These are phyloP conservation scores for Holtermanniella nyarrowii DNA, from an alignment of 768 basidiomycete species.

Conservation along the genomic window DNA sequence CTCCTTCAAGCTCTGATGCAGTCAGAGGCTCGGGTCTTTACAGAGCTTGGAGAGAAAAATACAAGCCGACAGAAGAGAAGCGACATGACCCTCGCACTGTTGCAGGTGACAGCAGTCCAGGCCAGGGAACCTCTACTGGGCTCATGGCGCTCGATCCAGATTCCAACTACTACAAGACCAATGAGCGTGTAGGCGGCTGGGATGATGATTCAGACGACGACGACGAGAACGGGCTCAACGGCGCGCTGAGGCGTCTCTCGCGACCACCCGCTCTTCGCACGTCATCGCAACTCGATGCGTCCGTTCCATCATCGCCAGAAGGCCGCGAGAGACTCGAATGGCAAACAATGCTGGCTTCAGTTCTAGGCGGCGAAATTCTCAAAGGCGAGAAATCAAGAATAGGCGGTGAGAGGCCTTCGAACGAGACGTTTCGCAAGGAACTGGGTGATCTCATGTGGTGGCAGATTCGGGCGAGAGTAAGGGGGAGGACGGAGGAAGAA, in stretches of 20 bases:
- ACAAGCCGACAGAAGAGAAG: not conserved
- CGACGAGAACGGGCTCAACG: not conserved
- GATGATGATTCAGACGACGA: constrained; percentile 12
- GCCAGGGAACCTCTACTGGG: not conserved
- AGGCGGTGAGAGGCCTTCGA: constrained; percentile 63
- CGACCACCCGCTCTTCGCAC: not conserved
- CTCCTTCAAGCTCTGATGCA: not conserved
- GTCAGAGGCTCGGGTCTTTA: not conserved
- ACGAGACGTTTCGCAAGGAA: constrained; percentile 39
- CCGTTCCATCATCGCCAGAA: constrained; percentile 58
- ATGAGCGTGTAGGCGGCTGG: constrained; percentile 7
- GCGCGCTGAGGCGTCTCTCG: not conserved
- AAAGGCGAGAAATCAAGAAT: constrained; percentile 91
- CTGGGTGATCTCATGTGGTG: constrained; percentile 57
- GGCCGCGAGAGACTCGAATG: constrained; percentile 81
- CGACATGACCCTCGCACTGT: not conserved
- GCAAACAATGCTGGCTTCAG: constrained; percentile 90
- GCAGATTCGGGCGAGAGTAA: constrained; percentile 75
- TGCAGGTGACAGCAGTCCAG: not conserved
- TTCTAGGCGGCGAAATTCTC: constrained; percentile 85
- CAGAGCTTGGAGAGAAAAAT: not conserved
- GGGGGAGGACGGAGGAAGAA: constrained; percentile 67
- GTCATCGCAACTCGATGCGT: constrained; percentile 10
- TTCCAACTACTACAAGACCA: constrained; percentile 18
- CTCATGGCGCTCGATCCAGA: constrained; percentile 17